Conservation (phyloP, 2,329 filamentous ascomycete genomes). For the Aspergillus nomiae region DNA sequence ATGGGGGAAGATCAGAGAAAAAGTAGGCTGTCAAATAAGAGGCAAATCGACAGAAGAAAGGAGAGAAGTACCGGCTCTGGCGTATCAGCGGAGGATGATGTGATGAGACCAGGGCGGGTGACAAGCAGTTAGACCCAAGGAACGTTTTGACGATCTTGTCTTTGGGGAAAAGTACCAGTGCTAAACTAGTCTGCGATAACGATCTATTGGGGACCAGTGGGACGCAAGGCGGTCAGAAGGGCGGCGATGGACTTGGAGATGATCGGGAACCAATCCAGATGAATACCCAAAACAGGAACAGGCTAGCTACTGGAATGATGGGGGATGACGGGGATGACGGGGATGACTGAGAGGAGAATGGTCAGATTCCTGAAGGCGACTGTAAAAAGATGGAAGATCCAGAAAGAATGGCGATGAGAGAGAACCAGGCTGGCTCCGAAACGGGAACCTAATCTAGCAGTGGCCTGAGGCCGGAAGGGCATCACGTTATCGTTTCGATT, state of each 20-base stretch:
- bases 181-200: constrained; percentile 31
- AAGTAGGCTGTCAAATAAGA: neutral
- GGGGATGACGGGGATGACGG: neutral
- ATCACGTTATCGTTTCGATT: constrained; percentile 20
- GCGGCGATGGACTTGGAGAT: constrained; percentile 23
- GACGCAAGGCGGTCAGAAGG: constrained; percentile 36
- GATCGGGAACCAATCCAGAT: constrained; percentile 6
- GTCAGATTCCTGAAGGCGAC: neutral
- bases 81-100: constrained; percentile 27
- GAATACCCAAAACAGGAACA: neutral
- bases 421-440: neutral
- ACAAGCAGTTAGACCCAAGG: constrained; percentile 28
- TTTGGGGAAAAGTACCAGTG: constrained; percentile 16
- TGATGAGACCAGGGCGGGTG: constrained; percentile 28
- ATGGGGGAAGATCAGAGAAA: neutral
- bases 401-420: neutral
- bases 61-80: neutral
- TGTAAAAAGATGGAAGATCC: neutral
- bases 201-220: constrained; percentile 22
- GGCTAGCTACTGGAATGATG: neutral
- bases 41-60: neutral
- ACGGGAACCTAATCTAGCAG: neutral
- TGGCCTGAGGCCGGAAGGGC: constrained; percentile 13
- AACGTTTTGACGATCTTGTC: constrained; percentile 22
- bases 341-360: neutral